A percentile compares a stretch with the other conserved stretches of the same genome.
Evolutionary conservation across 1,284 basidiomycete species (phyloP).

Genomic region (Apiotrichum gracile): DNA sequence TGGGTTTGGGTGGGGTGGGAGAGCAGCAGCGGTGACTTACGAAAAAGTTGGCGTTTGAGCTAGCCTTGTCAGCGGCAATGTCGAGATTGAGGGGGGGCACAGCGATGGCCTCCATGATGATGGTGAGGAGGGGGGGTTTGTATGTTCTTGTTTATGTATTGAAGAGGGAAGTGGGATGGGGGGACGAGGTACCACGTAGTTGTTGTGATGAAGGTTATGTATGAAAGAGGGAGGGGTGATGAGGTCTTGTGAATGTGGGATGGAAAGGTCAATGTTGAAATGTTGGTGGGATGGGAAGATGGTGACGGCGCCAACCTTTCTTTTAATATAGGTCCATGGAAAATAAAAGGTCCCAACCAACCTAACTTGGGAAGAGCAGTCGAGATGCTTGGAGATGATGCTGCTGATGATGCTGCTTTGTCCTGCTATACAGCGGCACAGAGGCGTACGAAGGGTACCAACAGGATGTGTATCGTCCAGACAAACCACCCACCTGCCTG

Average conservation of each 20-base stretch:
- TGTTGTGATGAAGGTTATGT: neutral
- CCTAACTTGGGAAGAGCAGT: neutral
- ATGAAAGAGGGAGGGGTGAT: too few relatives aligned
- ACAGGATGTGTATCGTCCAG: too few relatives aligned
- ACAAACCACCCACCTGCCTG: too few relatives aligned
- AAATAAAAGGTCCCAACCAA: too few relatives aligned
- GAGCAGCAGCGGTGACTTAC: neutral
- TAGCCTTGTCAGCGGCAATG: slow-evolving; percentile 4
- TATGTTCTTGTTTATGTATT: neutral
- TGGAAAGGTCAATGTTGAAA: too few relatives aligned
- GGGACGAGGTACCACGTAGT: neutral
- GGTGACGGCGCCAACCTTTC: neutral
- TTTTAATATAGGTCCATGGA: too few relatives aligned
- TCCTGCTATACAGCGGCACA: too few relatives aligned
- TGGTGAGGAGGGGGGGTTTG: neutral
- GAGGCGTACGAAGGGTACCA: too few relatives aligned
- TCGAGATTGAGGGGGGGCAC: slow-evolving; percentile 5
- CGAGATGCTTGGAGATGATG: too few relatives aligned
- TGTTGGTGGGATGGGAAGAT: neutral
- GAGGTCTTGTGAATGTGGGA: too few relatives aligned
- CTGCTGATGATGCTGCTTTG: too few relatives aligned
- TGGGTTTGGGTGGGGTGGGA: neutral
- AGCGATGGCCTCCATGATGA: slow-evolving; percentile 10
- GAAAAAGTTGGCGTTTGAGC: slow-evolving; percentile 4
- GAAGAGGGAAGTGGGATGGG: neutral